Conservation (phyloP, 2,329 filamentous ascomycete species). For the Massarina eburnea region DNA sequence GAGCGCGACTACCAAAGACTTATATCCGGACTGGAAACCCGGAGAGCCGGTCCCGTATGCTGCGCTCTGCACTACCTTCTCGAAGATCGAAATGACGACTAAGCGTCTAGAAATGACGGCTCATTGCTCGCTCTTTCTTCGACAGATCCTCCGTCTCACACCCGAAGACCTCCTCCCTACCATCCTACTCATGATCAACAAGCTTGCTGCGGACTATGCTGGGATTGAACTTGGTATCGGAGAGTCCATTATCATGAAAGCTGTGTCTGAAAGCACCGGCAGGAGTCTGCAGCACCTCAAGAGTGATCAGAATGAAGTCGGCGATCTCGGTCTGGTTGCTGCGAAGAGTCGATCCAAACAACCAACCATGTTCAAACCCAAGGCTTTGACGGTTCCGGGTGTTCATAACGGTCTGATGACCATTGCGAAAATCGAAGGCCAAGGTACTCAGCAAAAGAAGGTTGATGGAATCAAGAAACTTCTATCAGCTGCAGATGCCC, state of each 20-base stretch:
- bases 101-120: slow-evolving; percentile 87
- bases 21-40: slow-evolving; percentile 93
- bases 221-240: slow-evolving; percentile 98
- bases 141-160: slow-evolving; percentile 89
- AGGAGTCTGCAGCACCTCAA: slow-evolving; percentile 88
- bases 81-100: slow-evolving; percentile 89
- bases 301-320: slow-evolving; percentile 92
- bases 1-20: slow-evolving; percentile 65
- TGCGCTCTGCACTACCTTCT: slow-evolving; percentile 91
- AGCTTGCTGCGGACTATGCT: slow-evolving; percentile 92
- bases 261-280: slow-evolving; percentile 91
- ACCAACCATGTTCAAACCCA: slow-evolving; percentile 97
- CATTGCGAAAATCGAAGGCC: slow-evolving; percentile 84
- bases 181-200: slow-evolving; percentile 95
- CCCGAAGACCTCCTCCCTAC: slow-evolving; percentile 85
- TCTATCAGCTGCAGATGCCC: slow-evolving; percentile 82
- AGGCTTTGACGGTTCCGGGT: slow-evolving; percentile 79
- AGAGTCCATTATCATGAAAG: slow-evolving; percentile 98
- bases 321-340: slow-evolving; percentile 89
- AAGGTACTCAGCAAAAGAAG: slow-evolving; percentile 86
- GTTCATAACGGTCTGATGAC: slow-evolving; percentile 86
- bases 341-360: slow-evolving; percentile 95
- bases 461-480: slow-evolving; percentile 95
- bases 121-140: slow-evolving; percentile 86
- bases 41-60: slow-evolving; percentile 91